phyloP scores from a whole-genome alignment of 2,329 filamentous ascomycete species.

The Chrysoporthe deuterocubensis region DNA sequence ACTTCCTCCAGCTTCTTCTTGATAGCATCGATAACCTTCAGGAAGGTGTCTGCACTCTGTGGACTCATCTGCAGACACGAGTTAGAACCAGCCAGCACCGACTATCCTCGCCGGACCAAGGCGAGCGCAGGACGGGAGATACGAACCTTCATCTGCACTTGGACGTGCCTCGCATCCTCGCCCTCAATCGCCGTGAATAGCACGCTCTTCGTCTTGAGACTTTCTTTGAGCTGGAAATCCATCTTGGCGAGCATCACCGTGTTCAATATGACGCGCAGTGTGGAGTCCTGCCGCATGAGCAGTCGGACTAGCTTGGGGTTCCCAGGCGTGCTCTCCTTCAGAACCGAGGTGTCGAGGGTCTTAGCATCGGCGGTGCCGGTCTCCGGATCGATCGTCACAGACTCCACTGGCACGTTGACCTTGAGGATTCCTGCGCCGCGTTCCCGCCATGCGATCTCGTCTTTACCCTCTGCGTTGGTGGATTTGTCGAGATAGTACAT shows the following conservation, averaged over 20 bases:
- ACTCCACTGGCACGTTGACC: constrained; percentile 72
- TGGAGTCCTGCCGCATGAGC: constrained; percentile 90
- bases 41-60: constrained; percentile 56
- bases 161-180: constrained; percentile 57
- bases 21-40: constrained; percentile 53
- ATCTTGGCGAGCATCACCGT: constrained; percentile 78
- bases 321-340: constrained; percentile 47
- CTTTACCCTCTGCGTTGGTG: constrained; percentile 32
- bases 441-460: constrained; percentile 81
- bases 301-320: constrained; percentile 65
- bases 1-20: constrained; percentile 51
- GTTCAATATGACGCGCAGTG: constrained; percentile 85
- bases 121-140: neutral
- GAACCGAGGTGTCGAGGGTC: constrained; percentile 58
- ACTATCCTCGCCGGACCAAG: neutral
- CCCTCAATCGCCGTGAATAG: constrained; percentile 68
- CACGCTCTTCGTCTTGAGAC: constrained; percentile 71
- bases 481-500: constrained; percentile 76
- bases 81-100: neutral
- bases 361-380: constrained; percentile 52
- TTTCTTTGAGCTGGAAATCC: constrained; percentile 77
- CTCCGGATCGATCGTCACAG: constrained; percentile 57
- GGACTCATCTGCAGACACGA: constrained; percentile 52
- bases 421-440: constrained; percentile 83
- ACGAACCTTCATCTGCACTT: constrained; percentile 64